Evolutionary conservation across 345 rosid genomes (phyloP).

Genomic region (Rhizophora apiculata): DNA sequence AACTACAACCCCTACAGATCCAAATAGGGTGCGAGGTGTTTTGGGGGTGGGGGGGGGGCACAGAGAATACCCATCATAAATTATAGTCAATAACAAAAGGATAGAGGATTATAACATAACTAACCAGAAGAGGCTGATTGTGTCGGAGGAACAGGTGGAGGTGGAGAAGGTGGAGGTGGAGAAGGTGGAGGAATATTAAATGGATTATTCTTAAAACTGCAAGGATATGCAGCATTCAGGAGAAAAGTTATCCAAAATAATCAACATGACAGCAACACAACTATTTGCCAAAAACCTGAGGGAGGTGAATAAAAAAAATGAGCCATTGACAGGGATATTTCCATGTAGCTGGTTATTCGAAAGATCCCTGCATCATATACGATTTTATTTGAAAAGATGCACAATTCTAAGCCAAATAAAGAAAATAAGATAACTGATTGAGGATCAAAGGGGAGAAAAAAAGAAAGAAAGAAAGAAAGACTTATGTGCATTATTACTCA

Average conservation of each 20-base stretch:
- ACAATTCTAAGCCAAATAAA: no score
- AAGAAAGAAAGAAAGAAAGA: not conserved
- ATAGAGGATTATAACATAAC: slow-evolving; percentile 35
- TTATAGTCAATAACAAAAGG: not conserved
- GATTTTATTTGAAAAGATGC: not conserved
- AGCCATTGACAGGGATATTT: slow-evolving; percentile 70
- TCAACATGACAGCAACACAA: slow-evolving; percentile 7
- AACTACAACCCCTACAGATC: not conserved
- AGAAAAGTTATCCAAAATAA: slow-evolving; percentile 12
- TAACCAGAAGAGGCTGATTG: slow-evolving; percentile 34
- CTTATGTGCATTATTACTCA: slow-evolving; percentile 34
- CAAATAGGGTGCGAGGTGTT: not conserved
- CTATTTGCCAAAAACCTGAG: slow-evolving; percentile 50
- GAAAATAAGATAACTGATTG: not conserved
- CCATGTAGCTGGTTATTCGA: slow-evolving; percentile 66
- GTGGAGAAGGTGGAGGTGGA: slow-evolving; percentile 50
- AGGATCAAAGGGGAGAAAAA: not conserved
- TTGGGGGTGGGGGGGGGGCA: not conserved
- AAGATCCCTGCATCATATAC: slow-evolving; percentile 63
- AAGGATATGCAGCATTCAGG: slow-evolving; percentile 30
- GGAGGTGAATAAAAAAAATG: slow-evolving; percentile 71
- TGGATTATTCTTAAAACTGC: slow-evolving; percentile 54
- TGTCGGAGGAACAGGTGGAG: slow-evolving; percentile 46
- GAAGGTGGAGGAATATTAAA: slow-evolving; percentile 18
- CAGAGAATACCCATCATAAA: slow-evolving; percentile 1